Conservation (phyloP, 2,329 filamentous ascomycete genomes). For the Colletotrichum sp. region DNA sequence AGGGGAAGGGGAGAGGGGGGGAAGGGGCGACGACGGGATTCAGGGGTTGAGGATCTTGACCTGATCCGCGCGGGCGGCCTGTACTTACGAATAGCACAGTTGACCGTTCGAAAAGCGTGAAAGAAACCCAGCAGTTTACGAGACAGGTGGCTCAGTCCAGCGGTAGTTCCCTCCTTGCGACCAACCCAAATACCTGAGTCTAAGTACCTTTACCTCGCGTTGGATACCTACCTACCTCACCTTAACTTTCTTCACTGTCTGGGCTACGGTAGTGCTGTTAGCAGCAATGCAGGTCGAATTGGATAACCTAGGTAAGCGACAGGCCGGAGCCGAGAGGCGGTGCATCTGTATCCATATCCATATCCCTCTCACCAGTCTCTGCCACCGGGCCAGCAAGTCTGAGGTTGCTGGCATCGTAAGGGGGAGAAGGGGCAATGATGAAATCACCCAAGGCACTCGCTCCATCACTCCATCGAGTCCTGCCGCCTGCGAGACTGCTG, state of each 20-base stretch:
- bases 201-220: neutral
- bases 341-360: neutral
- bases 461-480: neutral
- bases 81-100: neutral
- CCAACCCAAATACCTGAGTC: neutral
- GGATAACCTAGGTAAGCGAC: neutral
- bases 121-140: neutral
- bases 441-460: slow-evolving; percentile 20
- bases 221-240: neutral
- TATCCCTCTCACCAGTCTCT: neutral
- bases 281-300: neutral
- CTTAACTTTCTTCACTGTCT: neutral
- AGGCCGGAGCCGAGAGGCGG: neutral
- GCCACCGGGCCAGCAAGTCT: neutral
- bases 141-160: neutral
- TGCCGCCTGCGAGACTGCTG: neutral
- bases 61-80: neutral
- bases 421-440: neutral
- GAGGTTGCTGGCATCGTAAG: neutral
- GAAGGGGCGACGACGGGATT: neutral
- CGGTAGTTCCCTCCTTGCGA: neutral
- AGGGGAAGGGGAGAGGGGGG: neutral
- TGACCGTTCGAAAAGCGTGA: neutral
- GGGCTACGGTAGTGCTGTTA: neutral
- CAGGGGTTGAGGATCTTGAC: neutral